Evolutionary conservation across 805 yeast species (phyloP), one percentile per base, ranked within the genome.

Genomic region (Candida rishiriensis): DNA sequence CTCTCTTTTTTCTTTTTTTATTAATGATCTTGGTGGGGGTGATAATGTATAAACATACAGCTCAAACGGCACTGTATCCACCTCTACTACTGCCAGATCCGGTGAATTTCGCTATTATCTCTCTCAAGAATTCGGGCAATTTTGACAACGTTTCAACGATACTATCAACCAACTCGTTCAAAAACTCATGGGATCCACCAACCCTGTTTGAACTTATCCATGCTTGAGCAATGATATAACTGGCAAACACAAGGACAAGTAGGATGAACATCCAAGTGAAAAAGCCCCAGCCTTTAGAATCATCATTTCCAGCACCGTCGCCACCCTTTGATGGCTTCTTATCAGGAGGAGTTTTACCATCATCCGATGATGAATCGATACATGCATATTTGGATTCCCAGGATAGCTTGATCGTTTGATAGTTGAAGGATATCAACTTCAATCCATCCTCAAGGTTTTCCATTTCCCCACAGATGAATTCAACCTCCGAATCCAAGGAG

Each of bases 1-100:
- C 7, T 21, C 7, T 21, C 26, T 7, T 21, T 7, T 4, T 21
- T 5, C 7, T 21, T 21, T 7, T 21, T 7, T 21, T 21, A 21
- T 21, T 21, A 21, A 21, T 21, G 7, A 5, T 21, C 26, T 21
- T 21, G 26, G 7, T 21, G 4, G 26, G 7, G 4, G 26, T 7
- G 4, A 21, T 21, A n/a, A n/a, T n/a, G n/a, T n/a, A 21, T 14
- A 38, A 29, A 41, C 17, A 30, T 29, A 11, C 9, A 17, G 11
- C 9, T 67, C 71, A 90, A 10, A 93, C 95, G 31, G 97, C 98
- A 59, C 95, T 83, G 63, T 93, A 91, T 15, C 96, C 98, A 26
- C 95, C 95, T 61, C 96, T 76, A 38, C 76, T 68, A 42, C 73
- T 66, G 7, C 26, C 26, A 17, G 80, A 75, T 7, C 90, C 83